Evolutionary conservation across 1,284 basidiomycete genomes (phyloP).

Genomic region (Uromyces viciae-fabae): DNA sequence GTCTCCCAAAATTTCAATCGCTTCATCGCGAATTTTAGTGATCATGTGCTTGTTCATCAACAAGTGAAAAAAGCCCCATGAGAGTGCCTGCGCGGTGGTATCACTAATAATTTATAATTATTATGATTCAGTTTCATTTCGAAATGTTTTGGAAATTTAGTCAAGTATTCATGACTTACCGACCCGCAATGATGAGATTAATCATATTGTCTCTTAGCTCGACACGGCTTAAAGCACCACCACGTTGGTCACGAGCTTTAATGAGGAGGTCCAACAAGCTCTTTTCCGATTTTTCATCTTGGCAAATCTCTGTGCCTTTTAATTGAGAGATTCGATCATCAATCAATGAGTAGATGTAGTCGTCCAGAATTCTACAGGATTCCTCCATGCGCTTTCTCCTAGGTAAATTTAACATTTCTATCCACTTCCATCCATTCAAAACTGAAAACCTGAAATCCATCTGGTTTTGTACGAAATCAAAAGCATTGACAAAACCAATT

Average conservation of each 20-base stretch:
- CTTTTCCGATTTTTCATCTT: background rate
- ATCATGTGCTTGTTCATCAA: conserved; percentile 20
- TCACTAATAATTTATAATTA: too few species aligned
- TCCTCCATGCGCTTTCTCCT: background rate
- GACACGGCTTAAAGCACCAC: background rate
- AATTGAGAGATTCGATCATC: conserved; percentile 7
- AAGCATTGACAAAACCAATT: conserved; percentile 1
- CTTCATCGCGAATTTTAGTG: conserved; percentile 18
- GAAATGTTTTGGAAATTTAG: too few species aligned
- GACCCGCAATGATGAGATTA: conserved; percentile 36
- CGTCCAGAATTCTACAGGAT: background rate
- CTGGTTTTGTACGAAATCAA: conserved; percentile 27
- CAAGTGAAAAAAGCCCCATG: conserved; percentile 35
- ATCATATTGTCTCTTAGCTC: conserved; percentile 28
- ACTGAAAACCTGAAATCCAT: conserved; percentile 2
- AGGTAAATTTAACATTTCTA: background rate
- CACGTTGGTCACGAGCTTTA: background rate
- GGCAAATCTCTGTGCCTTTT: background rate
- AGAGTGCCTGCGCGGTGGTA: conserved; percentile 33
- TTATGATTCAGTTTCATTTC: too few species aligned
- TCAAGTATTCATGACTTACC: background rate
- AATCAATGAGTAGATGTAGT: conserved; percentile 9
- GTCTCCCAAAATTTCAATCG: background rate
- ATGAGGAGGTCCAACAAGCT: conserved; percentile 26
- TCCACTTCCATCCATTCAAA: background rate